phyloP scores from a whole-genome alignment of 345 rosid genomes.

The Moringa oleifera region DNA sequence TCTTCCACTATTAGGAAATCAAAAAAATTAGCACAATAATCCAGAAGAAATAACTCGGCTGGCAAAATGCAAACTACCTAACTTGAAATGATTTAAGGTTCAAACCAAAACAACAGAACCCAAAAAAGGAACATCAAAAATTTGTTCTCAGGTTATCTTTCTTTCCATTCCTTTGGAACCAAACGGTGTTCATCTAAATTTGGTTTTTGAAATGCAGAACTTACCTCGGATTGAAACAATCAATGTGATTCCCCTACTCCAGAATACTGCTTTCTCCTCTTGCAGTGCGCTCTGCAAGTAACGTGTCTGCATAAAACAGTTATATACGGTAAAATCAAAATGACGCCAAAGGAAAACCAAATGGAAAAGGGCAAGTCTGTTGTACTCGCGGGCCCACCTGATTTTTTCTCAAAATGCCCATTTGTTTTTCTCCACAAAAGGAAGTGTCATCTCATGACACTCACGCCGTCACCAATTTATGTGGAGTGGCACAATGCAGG shows the following conservation, averaged over 20 bases:
- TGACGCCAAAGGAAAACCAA: neutral
- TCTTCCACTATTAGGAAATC: neutral
- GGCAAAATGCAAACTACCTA: neutral
- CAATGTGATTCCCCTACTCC: no score
- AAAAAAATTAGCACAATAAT: no score
- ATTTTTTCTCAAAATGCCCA: constrained; percentile 18
- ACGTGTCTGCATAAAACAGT: no score
- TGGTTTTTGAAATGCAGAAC: neutral
- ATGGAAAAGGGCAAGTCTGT: neutral
- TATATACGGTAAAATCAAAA: neutral
- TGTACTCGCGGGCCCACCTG: constrained; percentile 11
- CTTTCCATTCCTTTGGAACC: neutral
- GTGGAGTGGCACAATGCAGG: no score
- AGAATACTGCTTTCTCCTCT: no score
- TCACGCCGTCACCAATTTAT: no score
- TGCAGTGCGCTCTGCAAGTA: no score
- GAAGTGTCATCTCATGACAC: neutral
- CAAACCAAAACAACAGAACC: neutral
- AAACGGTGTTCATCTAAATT: neutral
- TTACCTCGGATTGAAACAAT: neutral
- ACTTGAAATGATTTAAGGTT: neutral
- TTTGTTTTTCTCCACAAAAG: neutral
- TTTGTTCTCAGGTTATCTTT: no score
- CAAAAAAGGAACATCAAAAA: no score
- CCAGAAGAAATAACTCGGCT: neutral